Base-by-base conservation (phyloP, 2,329 filamentous ascomycete genomes). In the Colletotrichum melonis region DNA sequence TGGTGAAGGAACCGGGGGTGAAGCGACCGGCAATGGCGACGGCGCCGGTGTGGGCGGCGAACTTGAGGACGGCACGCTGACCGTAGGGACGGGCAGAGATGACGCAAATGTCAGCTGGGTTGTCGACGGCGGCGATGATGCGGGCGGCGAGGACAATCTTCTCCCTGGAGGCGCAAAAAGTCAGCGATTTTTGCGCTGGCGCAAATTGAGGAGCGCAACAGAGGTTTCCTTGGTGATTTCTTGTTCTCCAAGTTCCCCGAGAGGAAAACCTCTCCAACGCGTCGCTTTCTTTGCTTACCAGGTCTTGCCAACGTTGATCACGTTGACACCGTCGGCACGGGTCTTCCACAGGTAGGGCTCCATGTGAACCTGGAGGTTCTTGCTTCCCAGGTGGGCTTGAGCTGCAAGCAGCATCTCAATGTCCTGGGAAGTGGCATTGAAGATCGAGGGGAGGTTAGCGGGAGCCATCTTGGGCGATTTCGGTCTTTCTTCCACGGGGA, bases 1-100 rank as follows among this genome's bases (percentile, higher is more conserved):
- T 99, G 92, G 97, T 99, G 93, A 99, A 99, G 88, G 96, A 98
- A 94, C 97, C 97, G 86, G 97, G 97, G 85, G 97, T 99, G 94
- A 99, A 99, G 86, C 97, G 97, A 90, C 97, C 97, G 83, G 97
- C 97, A 84, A 99, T 99, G 87, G 97, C 94, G 83, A 95, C 94
- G 83, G 97, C 95, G 86, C 97, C 97, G 79, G 97, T 99, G 93
- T 99, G 97, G 78, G 95, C 90, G 83, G 97, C 97, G 90, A 99
- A 99, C 93, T 99, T 99, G 86, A 99, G 94, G 84, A 99, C 97
- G 82, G 97, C 96, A 89, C 97, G 96, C 92, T 99, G 97, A 80
- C 97, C 97, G 88, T 98, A 99, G 86, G 97, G 97, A 92, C 97
- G 97, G 85, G 97, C 97, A 81, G 96, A 98, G 91, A 99, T 98